A percentile compares a stretch with the other conserved stretches of the same genome.
These are phyloP conservation scores for Cichorium intybus DNA, from an alignment of 140 eudicot species.

Conservation along the genomic window DNA sequence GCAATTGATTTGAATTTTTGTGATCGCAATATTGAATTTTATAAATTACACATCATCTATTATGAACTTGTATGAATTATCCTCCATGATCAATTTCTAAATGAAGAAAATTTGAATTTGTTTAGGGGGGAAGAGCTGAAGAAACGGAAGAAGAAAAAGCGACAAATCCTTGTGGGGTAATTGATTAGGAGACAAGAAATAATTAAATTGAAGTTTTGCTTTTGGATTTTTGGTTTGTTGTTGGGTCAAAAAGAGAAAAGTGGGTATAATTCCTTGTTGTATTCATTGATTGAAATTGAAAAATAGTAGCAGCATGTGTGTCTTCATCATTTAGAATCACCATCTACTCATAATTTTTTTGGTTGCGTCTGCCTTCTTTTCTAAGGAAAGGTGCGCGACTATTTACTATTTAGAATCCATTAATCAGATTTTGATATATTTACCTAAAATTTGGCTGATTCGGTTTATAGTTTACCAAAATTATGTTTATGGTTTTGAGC, in stretches of 20 bases:
- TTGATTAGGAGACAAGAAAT: constrained; percentile 1
- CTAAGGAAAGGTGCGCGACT: too few relatives aligned
- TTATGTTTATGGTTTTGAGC: too few relatives aligned
- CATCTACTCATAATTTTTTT: not conserved
- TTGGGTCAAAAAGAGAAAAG: not conserved
- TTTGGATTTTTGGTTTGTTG: constrained; percentile 18
- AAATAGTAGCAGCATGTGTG: not conserved
- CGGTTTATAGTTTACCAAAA: too few relatives aligned
- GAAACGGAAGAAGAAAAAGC: constrained; percentile 10
- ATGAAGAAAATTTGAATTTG: not conserved
- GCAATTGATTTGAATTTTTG: not conserved
- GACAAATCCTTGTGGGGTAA: constrained; percentile 13
- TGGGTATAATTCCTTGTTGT: constrained; percentile 39
- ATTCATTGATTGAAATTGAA: constrained; percentile 19
- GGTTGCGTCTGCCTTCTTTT: too few relatives aligned
- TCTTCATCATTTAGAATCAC: not conserved
- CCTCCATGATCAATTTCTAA: constrained; percentile 4
- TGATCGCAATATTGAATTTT: not conserved
- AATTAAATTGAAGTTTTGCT: constrained; percentile 6
- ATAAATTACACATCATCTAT: not conserved
- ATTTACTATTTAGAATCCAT: too few relatives aligned
- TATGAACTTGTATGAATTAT: not conserved
- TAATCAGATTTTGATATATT: too few relatives aligned
- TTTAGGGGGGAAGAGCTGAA: constrained; percentile 15
- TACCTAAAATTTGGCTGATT: too few relatives aligned